Evolutionary conservation across 768 basidiomycete species (phyloP), one percentile per base, ranked within the genome.

Genomic region (Lentinula raphanica): DNA sequence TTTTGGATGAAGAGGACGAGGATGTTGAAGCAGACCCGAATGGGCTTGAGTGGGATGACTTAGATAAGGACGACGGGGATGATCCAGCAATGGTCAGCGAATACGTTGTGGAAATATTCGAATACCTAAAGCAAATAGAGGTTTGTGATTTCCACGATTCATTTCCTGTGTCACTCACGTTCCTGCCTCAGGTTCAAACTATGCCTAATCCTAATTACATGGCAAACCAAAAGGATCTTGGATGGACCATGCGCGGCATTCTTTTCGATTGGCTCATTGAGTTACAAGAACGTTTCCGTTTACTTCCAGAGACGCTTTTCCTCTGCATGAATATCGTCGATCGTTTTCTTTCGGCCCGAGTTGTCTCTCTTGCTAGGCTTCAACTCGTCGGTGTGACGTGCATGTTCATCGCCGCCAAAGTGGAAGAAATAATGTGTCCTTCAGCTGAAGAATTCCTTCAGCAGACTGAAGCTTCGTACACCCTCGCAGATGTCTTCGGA

Each of bases 231-330:
- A 81, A 82, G 58, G 88, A 93, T 55, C 79, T 97, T 28, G 86
- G 85, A 13, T 96, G 93, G 93, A 84, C 85, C 50, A 92, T 94
- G 84, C 88, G 94, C 11, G 87, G 85, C 7, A 84, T 94, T 50
- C 83, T 98, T 17, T 84, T 90, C 62, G 94, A 96, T 77, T 97
- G 94, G 94, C 79, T 98, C 59, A 84, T 97, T 62, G 91, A 94
- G 71, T 87, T 95, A 15, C 95, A 97, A 68, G 80, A 81, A 50
- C 87, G 87, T 62, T 95, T 94, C 79, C 84, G 84, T 56, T 79
- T 97, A 29, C 78, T 91, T 9, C 90, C 91, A 15, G 94, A 98
- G 72, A 95, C 95, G 1, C 83, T 97, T 57, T 96, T 95, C 76
- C 83, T 96, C 58, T 85, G 86, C 65, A 78, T 86, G 63, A 95